Base-by-base conservation (phyloP, 192 early-diverging fungal species). In the Chytriomyces hyalinus region DNA sequence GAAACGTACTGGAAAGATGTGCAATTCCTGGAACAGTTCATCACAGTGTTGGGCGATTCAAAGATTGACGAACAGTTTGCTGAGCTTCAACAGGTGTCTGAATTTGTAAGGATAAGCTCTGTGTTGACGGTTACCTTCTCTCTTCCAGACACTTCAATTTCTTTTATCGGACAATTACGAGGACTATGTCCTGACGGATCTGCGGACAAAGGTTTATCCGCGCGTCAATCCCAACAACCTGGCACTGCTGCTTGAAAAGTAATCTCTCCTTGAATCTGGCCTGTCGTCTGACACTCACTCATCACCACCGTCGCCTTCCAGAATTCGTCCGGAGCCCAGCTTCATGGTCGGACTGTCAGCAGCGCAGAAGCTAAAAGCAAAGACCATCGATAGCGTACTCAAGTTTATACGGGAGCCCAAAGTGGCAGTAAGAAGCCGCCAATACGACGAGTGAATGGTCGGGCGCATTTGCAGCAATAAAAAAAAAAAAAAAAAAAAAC, bases 181-280 rank as follows among this genome's bases (percentile, higher is more conserved):
- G 65, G 92, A 95, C n/a, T 92, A 89, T 75, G 78, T 92, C 69
- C 86, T 88, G 11, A 87, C 91, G 36, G 81, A 84, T 47, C 76
- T 91, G n/a, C 81, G 90, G 57, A 90, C 84, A 66, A 84, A 84
- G 62, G 82, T 89, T 73, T 96, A 93, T 80, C 67, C 87, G n/a
- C 82, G 86, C 64, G 75, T 96, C 47, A 87, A 90, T 69, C 76
- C 87, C 0, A 76, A 81, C 17, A 90, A 93, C 76, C 84, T 92
- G 44, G 85, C 89, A 8, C 80, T 82, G 26, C 76, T 96, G 51
- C 80, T 96, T 24, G 94, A 96, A 87, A 96, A 95, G 94, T 96
- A 91, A 76, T 89, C 76, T 28, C 0, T 51, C 3, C 36, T 36
- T 36, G 36, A 2, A 0, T 36, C 36, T 36, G 36, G 36, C 36